A percentile compares a stretch with the other conserved stretches of the same genome.
Evolutionary conservation across 306 rosid species (phyloP).

Genomic region (Chamaecrista fasciculata): DNA sequence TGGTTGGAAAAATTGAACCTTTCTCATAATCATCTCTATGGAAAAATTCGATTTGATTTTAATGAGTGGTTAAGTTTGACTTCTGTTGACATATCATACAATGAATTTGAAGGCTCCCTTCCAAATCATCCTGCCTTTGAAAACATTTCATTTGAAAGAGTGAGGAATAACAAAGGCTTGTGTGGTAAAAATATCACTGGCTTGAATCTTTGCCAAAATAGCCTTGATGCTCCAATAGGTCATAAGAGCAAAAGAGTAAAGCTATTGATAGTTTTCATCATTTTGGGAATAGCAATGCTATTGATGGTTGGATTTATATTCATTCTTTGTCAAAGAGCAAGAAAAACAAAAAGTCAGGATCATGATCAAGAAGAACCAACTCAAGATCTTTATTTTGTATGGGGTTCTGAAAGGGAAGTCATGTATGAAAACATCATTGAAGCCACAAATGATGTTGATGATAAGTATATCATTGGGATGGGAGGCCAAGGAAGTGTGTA

Average conservation of each 20-base stretch:
- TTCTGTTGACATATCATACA: conserved; percentile 27
- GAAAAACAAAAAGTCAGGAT: neutral
- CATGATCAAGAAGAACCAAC: neutral
- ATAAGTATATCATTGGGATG: neutral
- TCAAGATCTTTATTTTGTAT: neutral
- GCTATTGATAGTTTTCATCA: neutral
- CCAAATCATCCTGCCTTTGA: conserved; percentile 14
- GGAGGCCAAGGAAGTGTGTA: neutral
- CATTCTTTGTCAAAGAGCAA: neutral
- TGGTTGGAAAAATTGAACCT: conserved; percentile 34
- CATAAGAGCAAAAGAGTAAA: neutral
- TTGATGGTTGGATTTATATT: neutral
- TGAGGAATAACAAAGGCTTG: no score
- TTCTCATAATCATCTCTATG: conserved; percentile 43
- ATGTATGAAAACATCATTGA: no score
- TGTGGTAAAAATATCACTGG: no score
- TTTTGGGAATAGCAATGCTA: neutral
- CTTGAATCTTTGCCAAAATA: no score
- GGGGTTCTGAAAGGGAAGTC: no score
- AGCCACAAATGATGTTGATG: neutral
- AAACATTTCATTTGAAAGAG: neutral
- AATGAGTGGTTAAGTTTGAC: conserved; percentile 29
- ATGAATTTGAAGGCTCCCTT: no score
- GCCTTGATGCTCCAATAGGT: no score
- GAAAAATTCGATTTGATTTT: conserved; percentile 32